Evolutionary conservation across 2,329 filamentous ascomycete species (phyloP).

Genomic region (Triangularia setosa): DNA sequence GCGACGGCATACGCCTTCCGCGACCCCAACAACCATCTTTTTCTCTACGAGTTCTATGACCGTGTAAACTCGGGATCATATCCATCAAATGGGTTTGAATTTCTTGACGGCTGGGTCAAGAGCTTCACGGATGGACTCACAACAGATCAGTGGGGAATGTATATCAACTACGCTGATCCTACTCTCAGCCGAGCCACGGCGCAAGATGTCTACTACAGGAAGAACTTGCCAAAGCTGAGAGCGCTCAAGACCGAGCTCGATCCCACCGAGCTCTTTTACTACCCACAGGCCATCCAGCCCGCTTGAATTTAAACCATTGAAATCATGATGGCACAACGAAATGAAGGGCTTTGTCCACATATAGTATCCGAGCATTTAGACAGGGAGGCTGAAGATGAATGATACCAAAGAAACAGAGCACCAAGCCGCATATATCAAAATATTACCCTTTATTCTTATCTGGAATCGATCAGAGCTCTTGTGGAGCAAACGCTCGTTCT

Average conservation of each 20-base stretch:
- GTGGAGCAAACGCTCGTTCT: background rate
- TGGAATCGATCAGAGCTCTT: background rate
- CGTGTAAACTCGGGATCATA: conserved; percentile 31
- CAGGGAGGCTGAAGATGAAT: background rate
- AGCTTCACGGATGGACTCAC: conserved; percentile 29
- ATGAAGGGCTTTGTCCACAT: background rate
- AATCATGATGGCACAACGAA: background rate
- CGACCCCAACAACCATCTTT: conserved; percentile 36
- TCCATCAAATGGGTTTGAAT: conserved; percentile 34
- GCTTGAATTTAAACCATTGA: background rate
- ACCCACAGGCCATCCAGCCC: conserved; percentile 33
- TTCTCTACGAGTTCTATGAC: conserved; percentile 50
- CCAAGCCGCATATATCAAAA: background rate
- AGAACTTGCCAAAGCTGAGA: conserved; percentile 35
- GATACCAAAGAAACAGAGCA: background rate
- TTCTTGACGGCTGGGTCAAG: conserved; percentile 41
- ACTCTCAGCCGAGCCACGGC: conserved; percentile 44
- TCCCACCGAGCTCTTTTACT: conserved; percentile 40
- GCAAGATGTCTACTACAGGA: conserved; percentile 46
- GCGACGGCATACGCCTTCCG: conserved; percentile 38
- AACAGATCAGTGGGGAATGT: conserved; percentile 42
- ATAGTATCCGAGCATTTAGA: background rate
- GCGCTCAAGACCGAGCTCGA: conserved; percentile 39
- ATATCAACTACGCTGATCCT: conserved; percentile 52
- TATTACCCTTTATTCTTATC: background rate